phyloP scores from a whole-genome alignment of 768 basidiomycete species.

The Xanthoconium stramineum region DNA sequence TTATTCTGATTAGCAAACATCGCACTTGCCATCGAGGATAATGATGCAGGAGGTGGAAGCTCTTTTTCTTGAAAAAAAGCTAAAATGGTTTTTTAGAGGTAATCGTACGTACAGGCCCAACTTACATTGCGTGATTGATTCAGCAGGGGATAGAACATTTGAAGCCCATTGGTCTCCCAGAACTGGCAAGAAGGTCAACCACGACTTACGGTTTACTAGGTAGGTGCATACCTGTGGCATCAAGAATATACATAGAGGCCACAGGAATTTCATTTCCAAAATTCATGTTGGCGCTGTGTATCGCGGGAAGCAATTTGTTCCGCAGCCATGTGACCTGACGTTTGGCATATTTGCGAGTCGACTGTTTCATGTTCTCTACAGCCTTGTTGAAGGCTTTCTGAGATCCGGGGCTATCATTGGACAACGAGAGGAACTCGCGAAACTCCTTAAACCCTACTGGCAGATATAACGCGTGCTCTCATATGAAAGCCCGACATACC shows the following conservation, averaged over 20 bases:
- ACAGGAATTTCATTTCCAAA: conserved; percentile 22
- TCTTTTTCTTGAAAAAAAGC: conserved; percentile 51
- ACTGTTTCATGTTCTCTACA: conserved; percentile 76
- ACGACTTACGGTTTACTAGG: neutral
- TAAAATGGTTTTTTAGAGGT: conserved; percentile 4
- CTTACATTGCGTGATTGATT: conserved; percentile 48
- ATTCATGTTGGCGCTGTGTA: conserved; percentile 45
- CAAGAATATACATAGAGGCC: conserved; percentile 55
- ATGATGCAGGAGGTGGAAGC: conserved; percentile 53
- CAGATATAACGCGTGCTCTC: conserved; percentile 5
- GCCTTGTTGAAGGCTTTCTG: conserved; percentile 49
- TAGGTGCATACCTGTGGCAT: conserved; percentile 58
- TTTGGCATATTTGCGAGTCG: conserved; percentile 89
- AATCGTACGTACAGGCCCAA: neutral
- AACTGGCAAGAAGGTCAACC: conserved; percentile 31
- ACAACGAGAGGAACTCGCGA: conserved; percentile 53
- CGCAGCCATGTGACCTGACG: conserved; percentile 90
- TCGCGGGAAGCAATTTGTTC: conserved; percentile 81
- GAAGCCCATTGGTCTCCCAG: conserved; percentile 56
- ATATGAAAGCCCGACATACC: conserved; percentile 43
- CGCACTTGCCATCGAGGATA: conserved; percentile 53
- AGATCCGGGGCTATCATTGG: conserved; percentile 34
- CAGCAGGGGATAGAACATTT: conserved; percentile 52
- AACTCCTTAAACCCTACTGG: conserved; percentile 90
- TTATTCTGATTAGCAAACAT: conserved; percentile 49